phyloP scores from a whole-genome alignment of 345 rosid genomes.

The Gossypium mustelinum region DNA sequence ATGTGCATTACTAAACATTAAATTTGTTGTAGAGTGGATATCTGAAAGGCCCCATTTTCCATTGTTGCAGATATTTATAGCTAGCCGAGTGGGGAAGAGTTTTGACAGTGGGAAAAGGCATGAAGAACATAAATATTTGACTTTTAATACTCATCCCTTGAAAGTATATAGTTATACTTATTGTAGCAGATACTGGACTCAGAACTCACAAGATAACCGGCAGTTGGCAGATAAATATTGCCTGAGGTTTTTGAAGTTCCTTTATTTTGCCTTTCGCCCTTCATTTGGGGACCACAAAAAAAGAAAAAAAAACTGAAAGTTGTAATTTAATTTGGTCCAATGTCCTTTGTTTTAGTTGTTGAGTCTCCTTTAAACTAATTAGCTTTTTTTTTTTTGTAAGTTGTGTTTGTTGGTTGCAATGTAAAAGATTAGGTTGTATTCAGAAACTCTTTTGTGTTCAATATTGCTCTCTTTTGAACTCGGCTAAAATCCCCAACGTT shows the following conservation, averaged over 20 bases:
- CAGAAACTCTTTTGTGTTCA: background rate
- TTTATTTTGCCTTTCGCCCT: background rate
- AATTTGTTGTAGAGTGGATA: background rate
- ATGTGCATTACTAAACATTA: background rate
- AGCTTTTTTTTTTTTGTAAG: background rate
- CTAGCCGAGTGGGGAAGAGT: slow-evolving; percentile 25
- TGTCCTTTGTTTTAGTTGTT: slow-evolving; percentile 13
- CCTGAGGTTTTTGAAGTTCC: background rate
- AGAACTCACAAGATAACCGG: slow-evolving; percentile 14
- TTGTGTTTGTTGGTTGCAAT: slow-evolving; percentile 8
- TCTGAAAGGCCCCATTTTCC: background rate
- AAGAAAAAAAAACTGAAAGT: slow-evolving; percentile 6
- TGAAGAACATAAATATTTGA: slow-evolving; percentile 22
- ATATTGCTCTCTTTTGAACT: background rate
- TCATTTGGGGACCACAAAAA: background rate
- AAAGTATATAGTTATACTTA: slow-evolving; percentile 19
- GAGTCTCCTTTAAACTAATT: slow-evolving; percentile 9
- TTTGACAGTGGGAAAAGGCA: slow-evolving; percentile 8
- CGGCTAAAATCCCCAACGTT: background rate
- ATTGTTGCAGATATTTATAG: slow-evolving; percentile 28
- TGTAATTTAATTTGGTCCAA: slow-evolving; percentile 21
- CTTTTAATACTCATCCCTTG: slow-evolving; percentile 13
- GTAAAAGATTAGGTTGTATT: slow-evolving; percentile 21
- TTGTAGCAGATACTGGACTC: slow-evolving; percentile 17
- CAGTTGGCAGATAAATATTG: slow-evolving; percentile 14